Evolutionary conservation across 2,329 filamentous ascomycete species (phyloP).

Genomic region (Alternaria alternata): DNA sequence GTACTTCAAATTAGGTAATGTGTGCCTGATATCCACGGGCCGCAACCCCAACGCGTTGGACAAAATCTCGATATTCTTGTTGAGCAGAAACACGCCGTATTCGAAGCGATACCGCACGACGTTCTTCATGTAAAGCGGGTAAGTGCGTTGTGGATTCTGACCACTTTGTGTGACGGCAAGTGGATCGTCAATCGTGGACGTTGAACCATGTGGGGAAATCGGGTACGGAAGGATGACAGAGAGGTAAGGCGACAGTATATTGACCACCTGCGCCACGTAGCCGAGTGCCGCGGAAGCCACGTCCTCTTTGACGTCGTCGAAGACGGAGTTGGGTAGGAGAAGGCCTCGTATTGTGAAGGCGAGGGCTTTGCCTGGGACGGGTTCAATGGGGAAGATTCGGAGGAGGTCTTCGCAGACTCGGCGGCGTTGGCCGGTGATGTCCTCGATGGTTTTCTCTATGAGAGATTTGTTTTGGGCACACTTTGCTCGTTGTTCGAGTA

Average conservation of each 20-base stretch:
- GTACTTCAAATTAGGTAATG: slow-evolving; percentile 92
- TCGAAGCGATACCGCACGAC: slow-evolving; percentile 89
- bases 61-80: slow-evolving; percentile 87
- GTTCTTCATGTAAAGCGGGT: slow-evolving; percentile 78
- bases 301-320: slow-evolving; percentile 76
- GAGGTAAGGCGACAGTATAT: slow-evolving; percentile 83
- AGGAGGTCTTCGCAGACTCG: slow-evolving; percentile 86
- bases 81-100: slow-evolving; percentile 94
- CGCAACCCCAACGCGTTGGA: slow-evolving; percentile 72
- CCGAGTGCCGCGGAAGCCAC: slow-evolving; percentile 82
- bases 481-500: slow-evolving; percentile 60
- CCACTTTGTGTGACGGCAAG: slow-evolving; percentile 60
- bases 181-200: slow-evolving; percentile 77
- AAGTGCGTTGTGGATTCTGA: slow-evolving; percentile 54
- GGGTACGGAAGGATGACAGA: slow-evolving; percentile 81
- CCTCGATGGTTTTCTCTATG: slow-evolving; percentile 66
- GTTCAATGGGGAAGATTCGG: slow-evolving; percentile 81
- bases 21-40: slow-evolving; percentile 89
- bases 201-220: slow-evolving; percentile 74
- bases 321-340: slow-evolving; percentile 79
- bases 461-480: slow-evolving; percentile 63
- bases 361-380: slow-evolving; percentile 69
- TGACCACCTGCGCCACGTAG: slow-evolving; percentile 76
- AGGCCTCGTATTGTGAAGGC: slow-evolving; percentile 85
- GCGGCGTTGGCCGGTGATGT: slow-evolving; percentile 83